Percentiles rank a stretch among this genome's conserved stretches.
Conservation (phyloP, 2,329 filamentous ascomycete species). For the Cladosporium phlei region DNA sequence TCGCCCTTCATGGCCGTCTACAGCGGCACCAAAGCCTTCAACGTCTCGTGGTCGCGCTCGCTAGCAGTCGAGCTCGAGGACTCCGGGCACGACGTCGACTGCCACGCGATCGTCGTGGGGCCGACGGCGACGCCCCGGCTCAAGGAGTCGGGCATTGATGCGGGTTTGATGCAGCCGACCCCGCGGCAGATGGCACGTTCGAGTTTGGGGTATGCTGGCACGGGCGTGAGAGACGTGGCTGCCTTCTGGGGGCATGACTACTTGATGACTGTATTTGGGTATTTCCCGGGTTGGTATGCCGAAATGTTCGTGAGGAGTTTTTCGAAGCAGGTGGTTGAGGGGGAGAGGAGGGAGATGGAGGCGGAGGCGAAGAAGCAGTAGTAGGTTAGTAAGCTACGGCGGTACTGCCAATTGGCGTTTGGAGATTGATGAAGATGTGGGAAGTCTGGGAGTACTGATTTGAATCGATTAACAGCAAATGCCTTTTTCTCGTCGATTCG, state of each 20-base stretch:
- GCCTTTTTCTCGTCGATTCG: too few relatives aligned
- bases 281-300: neutral
- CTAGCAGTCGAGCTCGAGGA: conserved; percentile 40
- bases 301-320: conserved; percentile 1
- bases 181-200: neutral
- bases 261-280: neutral
- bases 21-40: conserved; percentile 42
- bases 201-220: conserved; percentile 2
- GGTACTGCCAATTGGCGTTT: too few relatives aligned
- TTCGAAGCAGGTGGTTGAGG: neutral
- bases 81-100: conserved; percentile 35
- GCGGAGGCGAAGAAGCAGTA: conserved; percentile 4
- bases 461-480: too few relatives aligned
- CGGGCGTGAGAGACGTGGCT: neutral
- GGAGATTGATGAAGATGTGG: too few relatives aligned
- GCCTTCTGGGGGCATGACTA: conserved; percentile 8
- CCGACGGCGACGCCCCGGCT: conserved; percentile 5
- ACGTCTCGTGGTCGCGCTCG: conserved; percentile 35
- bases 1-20: conserved; percentile 44
- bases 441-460: too few relatives aligned
- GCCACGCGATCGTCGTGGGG: conserved; percentile 19
- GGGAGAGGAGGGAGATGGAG: neutral
- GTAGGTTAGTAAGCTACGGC: too few relatives aligned
- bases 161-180: neutral
- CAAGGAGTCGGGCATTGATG: neutral